phyloP scores from a whole-genome alignment of 164 flowering plant species.

The Magnolia officinalis region DNA sequence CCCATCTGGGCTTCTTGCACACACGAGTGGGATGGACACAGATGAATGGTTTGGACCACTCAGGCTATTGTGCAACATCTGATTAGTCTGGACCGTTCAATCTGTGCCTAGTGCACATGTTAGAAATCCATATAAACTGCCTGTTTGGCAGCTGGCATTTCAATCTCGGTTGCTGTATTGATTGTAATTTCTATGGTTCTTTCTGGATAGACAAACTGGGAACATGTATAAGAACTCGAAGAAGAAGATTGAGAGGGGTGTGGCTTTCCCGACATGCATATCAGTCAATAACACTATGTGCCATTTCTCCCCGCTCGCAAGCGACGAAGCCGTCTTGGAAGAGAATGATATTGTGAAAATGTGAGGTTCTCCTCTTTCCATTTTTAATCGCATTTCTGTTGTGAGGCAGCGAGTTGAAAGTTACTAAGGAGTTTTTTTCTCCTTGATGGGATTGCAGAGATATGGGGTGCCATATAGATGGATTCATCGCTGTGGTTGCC shows the following conservation, averaged over 20 bases:
- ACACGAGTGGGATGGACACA: no score
- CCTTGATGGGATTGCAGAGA: slow-evolving; percentile 46
- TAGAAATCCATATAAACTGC: no score
- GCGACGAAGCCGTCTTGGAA: slow-evolving; percentile 71
- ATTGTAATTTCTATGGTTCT: no score
- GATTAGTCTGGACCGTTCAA: no score
- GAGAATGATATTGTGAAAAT: slow-evolving; percentile 84
- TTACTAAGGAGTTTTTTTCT: not conserved
- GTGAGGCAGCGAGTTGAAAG: not conserved
- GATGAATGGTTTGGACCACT: no score
- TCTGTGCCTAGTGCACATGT: no score
- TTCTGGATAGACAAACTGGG: slow-evolving; percentile 62
- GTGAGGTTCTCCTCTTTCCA: slow-evolving; percentile 31
- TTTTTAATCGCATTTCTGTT: not conserved
- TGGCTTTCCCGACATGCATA: slow-evolving; percentile 91
- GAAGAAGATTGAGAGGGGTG: slow-evolving; percentile 92
- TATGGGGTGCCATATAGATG: slow-evolving; percentile 95
- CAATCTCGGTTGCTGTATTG: no score
- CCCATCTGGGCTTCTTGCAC: no score
- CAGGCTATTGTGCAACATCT: no score
- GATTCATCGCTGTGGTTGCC: slow-evolving; percentile 83
- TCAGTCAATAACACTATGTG: slow-evolving; percentile 86
- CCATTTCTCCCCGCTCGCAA: slow-evolving; percentile 91
- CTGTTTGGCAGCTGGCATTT: no score
- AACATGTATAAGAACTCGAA: slow-evolving; percentile 89